Conservation (phyloP, 2,329 filamentous ascomycete species). For the Zymoseptoria tritici region DNA sequence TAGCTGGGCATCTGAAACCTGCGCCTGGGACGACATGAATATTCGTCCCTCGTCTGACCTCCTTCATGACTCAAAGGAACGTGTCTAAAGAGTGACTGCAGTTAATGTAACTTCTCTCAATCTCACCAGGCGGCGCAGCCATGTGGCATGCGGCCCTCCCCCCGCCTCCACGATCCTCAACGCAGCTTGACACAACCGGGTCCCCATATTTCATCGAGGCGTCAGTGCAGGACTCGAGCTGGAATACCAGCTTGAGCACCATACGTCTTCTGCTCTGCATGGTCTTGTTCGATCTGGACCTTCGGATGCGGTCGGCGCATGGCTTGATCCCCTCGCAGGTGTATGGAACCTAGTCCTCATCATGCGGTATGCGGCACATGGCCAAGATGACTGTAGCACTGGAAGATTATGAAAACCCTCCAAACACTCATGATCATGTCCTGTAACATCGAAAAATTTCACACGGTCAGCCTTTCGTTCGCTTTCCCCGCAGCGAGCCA, state of each 20-base stretch:
- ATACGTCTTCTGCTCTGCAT: background rate
- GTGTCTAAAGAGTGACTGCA: conserved; percentile 20
- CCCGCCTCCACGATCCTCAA: background rate
- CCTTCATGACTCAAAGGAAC: conserved; percentile 10
- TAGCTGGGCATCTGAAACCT: background rate
- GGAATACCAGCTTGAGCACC: background rate
- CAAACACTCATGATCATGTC: conserved; percentile 20
- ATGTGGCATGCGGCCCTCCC: background rate
- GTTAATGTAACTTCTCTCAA: conserved; percentile 9
- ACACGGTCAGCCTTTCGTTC: conserved; percentile 20
- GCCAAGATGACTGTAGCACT: conserved; percentile 4
- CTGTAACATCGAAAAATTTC: conserved; percentile 18
- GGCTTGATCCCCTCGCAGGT: background rate
- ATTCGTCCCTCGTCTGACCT: background rate
- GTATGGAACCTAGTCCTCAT: background rate
- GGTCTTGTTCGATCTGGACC: background rate
- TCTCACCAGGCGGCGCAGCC: background rate
- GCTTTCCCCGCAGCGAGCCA: conserved; percentile 8
- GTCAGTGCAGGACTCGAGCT: background rate
- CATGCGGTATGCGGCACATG: conserved; percentile 1
- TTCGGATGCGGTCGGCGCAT: background rate
- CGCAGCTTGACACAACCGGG: background rate
- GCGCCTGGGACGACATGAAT: background rate
- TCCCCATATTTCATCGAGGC: background rate
- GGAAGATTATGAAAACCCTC: background rate